Evolutionary conservation across 2,329 filamentous ascomycete species (phyloP), one percentile per base, ranked within the genome.

Genomic region (Cytospora piceae): DNA sequence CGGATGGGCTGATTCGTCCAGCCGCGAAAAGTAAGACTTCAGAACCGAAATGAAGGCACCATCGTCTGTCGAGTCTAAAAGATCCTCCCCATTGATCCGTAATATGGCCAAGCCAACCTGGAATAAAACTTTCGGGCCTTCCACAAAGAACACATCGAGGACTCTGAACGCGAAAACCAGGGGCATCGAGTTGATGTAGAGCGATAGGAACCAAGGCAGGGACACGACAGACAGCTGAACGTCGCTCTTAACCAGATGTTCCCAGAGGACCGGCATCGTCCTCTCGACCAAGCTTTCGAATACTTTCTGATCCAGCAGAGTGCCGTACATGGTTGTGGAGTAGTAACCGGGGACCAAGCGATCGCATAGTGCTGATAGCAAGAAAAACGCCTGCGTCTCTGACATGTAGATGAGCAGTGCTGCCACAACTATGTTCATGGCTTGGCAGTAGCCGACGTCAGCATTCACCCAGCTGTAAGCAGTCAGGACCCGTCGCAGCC

Each of bases 161-260:
- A 99, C 95, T 64, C 95, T 87, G 77, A 98, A 99, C 55, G 95
- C 95, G 78, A 98, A 99, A 1, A 98, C 93, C 20, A 99, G 83
- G 5, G 95, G 95, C 95, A 99, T 99, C 1, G 94, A 98, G 83
- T 99, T 99, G 82, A 99, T 96, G 79, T 98, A 99, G 22, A 99
- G 84, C 6, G 94, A 98, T 64, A 99, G 83, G 76, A 99, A 99
- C 95, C 95, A 99, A 3, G 95, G 95, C 53, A 99, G 83, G 12
- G 94, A 98, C 20, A 98, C 95, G 39, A 99, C 95, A 0, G 95
- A 98, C 24, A 99, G 86, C 77, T 99, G 96, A 27, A 99, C 93
- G 74, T 99, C 95, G 66, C 91, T 95, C 79, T 95, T 96, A 70
- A 94, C 91, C n/a, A 99, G 87, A 74, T 99, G 95, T 27, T 98